Base-by-base conservation (phyloP, 176 grass and related monocot species). In the Triticum turgidum region DNA sequence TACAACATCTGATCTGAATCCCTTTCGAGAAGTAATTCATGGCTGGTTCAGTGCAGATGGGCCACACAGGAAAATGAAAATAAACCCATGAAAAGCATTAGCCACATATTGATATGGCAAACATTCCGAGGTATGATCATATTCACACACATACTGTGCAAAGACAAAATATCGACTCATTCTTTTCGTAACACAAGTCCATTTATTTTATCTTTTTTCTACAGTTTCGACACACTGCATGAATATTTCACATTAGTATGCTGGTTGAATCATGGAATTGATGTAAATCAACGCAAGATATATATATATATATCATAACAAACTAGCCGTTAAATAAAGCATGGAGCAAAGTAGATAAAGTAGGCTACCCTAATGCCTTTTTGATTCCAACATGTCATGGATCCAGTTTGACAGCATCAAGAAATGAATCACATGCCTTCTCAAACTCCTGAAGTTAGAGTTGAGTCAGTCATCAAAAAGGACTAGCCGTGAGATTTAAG, bases 381-480 rank as follows among this genome's bases (percentile, higher is more conserved):
- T 79, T 35, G 15, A 86, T 86, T 30, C 61, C 84, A 65, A 44
- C 7, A 41, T 80, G 80, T 29, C 21, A 11, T 58, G 64, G 87
- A 7, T 83, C 78, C 81, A 92, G 29, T 41, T 76, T 78, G 41
- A 89, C 42, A 76, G 71, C 90, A 88, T 86, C 82, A 15, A 86
- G 78, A 72, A 78, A 89, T 51, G 61, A 35, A 24, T 80, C 71
- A 29, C 80, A 87, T 80, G 80, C 91, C 77, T 78, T 80, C 34
- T 83, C 69, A 73, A 41, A 92, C 34, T 89, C 79, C 91, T 89
- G 37, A 68, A 86, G 41, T 58, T 27, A 85, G 38, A 62, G 30
- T 7, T 72, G 1, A 65, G 20, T 37, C 25, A 18, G 22, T 54
- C 51, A 77, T 39, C 21, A 68, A 80, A 66, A 69, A 81, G 39